A percentile compares a stretch with the other conserved stretches of the same genome.
Evolutionary conservation across 345 rosid genomes (phyloP).

Genomic region (Nephelium lappaceum): DNA sequence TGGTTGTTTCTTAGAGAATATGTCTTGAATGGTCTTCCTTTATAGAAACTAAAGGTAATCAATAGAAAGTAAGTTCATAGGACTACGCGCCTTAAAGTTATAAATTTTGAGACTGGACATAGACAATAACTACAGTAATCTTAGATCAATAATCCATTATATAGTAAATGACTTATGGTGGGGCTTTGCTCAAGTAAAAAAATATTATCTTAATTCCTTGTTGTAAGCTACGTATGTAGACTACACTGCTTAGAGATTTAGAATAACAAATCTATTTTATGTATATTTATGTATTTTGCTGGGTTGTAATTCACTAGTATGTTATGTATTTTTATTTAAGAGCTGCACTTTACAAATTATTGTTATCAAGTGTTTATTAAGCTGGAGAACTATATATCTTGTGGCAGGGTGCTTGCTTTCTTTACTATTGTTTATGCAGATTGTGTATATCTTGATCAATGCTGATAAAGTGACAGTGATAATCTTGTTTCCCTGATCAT

Average conservation of each 20-base stretch:
- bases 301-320: not conserved
- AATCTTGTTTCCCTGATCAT: constrained; percentile 19
- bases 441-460: not conserved
- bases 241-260: not conserved
- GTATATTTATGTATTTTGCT: not conserved
- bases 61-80: constrained; percentile 10
- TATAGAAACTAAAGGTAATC: not conserved
- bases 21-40: constrained; percentile 2
- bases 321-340: constrained; percentile 1
- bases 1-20: not conserved
- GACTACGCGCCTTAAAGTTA: not conserved
- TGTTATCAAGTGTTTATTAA: not conserved
- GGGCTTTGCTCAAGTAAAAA: not conserved
- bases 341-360: not conserved
- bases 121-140: not conserved
- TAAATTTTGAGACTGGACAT: not conserved
- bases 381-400: not conserved
- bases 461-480: not conserved
- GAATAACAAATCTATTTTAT: not conserved
- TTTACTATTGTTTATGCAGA: constrained; percentile 3
- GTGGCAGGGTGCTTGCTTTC: not conserved
- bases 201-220: constrained; percentile 3
- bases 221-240: not conserved
- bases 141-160: not conserved
- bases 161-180: not conserved